phyloP scores from a whole-genome alignment of 2,329 filamentous ascomycete genomes.

The Didymella exigua region DNA sequence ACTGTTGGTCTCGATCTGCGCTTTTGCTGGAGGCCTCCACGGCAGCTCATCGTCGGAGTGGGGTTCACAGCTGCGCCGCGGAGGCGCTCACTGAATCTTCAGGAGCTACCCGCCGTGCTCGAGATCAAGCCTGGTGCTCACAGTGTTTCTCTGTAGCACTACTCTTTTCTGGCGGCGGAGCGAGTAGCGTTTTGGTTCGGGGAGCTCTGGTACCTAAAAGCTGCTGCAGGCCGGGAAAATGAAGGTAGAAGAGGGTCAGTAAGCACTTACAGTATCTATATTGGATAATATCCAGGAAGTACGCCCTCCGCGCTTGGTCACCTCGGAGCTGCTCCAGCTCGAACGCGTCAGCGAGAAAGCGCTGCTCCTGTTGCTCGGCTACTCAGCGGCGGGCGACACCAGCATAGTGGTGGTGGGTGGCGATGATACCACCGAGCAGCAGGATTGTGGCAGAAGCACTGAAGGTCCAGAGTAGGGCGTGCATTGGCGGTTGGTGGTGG shows the following conservation, averaged over 20 bases:
- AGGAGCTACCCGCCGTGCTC: neutral
- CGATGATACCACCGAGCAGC: neutral
- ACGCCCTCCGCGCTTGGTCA: neutral
- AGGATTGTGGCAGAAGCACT: neutral
- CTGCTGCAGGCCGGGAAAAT: neutral
- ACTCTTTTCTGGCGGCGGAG: neutral
- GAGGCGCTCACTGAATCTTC: neutral
- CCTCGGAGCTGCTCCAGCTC: constrained; percentile 4
- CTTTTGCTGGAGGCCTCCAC: neutral
- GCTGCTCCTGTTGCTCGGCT: neutral
- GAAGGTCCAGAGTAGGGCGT: neutral
- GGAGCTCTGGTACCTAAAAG: neutral
- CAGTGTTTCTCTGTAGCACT: neutral
- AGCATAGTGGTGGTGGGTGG: neutral
- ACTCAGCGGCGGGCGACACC: neutral
- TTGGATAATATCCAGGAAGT: neutral
- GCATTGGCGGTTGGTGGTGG: neutral
- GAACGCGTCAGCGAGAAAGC: neutral
- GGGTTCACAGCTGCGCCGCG: neutral
- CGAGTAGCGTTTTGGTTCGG: neutral
- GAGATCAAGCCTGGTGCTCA: neutral
- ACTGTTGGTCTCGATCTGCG: neutral
- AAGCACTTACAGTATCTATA: neutral
- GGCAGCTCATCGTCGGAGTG: neutral
- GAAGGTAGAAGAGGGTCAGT: neutral